A percentile compares a stretch with the other conserved stretches of the same genome.
These are phyloP conservation scores for Thielaviopsis populi DNA, from an alignment of 2,329 filamentous ascomycete species.

Conservation along the genomic window DNA sequence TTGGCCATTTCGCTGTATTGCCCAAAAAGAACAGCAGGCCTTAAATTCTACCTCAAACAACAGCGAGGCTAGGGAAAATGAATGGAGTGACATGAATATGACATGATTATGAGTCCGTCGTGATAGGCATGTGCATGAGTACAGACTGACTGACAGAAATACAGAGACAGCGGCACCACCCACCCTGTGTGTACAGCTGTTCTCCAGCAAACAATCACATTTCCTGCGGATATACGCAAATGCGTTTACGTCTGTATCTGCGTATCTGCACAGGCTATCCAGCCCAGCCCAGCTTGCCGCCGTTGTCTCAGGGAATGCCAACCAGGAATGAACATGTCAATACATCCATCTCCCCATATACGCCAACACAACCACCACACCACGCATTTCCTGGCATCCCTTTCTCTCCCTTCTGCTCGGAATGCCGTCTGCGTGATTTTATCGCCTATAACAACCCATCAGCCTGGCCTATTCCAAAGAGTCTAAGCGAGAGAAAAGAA, in stretches of 20 bases:
- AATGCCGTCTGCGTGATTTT: slow-evolving; percentile 1
- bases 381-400: too few relatives aligned
- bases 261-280: too few relatives aligned
- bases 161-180: too few relatives aligned
- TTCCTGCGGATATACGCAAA: too few relatives aligned
- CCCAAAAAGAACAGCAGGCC: neutral
- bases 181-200: too few relatives aligned
- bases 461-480: neutral
- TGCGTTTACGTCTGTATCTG: too few relatives aligned
- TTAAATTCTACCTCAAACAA: slow-evolving; percentile 1
- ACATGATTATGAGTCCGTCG: too few relatives aligned
- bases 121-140: too few relatives aligned
- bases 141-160: too few relatives aligned
- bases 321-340: neutral
- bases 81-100: neutral
- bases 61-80: neutral
- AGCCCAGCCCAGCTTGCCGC: too few relatives aligned
- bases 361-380: neutral
- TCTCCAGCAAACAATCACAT: too few relatives aligned
- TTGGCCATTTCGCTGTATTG: neutral
- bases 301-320: neutral
- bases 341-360: neutral
- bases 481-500: neutral
- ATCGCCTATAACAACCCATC: neutral
- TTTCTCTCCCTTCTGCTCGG: neutral